Base-by-base conservation (phyloP, 495 filamentous ascomycete species). In the Penicilliopsis zonata region DNA sequence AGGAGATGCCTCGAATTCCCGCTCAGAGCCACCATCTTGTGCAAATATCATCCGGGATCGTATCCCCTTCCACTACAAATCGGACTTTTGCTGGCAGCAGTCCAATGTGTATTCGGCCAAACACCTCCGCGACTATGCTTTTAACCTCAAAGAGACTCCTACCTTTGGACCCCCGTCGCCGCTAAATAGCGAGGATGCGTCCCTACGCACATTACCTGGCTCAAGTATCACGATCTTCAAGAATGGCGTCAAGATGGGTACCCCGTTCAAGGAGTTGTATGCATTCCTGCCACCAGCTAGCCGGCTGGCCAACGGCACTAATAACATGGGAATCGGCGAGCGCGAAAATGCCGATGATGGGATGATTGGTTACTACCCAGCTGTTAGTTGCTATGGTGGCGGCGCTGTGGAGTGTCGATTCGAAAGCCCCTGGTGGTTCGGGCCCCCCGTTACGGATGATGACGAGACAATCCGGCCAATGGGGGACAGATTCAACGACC, bases 361-460 rank as follows among this genome's bases (percentile, higher is more conserved):
- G 15, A 80, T 83, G 64, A 65, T 94, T 3, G 92, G 92, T 0
- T 99, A 99, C 49, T 94, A 87, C 50, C 92, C 92, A 1, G 86
- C 88, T 13, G 74, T 96, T 12, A 86, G 83, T 39, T 84, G 87
- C 20, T 96, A 94, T 49, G 74, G 80, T 14, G 87, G 87, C 23
- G 92, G 88, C 17, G 82, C 87, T 2, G 87, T 81, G 18, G 80
- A 94, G 56, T 73, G 86, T 33, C 94, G 94, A 46, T 92, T 96
- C 45, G 85, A 86, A 3, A 82, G 78, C 0, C 62, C 85, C 9
- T 94, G 92, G 62, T 94, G 88, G 86, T 80, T 64, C 51, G 84
- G 85, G 6, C 87, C 86, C 0, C 76, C 54, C 10, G 26, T 36
- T 9, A 46, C 45, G 2, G 57, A 57, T 33, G 46, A 47, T 14